These are phyloP conservation scores for Vitis riparia DNA, from an alignment of 164 flowering plant genomes.

Conservation along the genomic window DNA sequence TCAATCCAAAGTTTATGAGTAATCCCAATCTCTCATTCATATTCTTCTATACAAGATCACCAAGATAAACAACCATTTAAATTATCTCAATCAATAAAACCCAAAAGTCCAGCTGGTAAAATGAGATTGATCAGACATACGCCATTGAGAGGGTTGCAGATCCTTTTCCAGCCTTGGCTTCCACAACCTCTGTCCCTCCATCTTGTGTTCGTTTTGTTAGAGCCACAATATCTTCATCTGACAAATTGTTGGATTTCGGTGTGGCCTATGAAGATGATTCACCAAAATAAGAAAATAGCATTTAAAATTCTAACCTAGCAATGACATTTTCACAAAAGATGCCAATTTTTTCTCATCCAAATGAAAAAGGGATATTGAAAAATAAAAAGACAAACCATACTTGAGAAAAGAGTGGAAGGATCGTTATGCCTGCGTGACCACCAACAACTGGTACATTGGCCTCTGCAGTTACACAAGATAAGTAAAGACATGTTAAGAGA, in stretches of 20 bases:
- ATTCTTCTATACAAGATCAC: too few species aligned
- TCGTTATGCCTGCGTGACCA: slow-evolving; percentile 97
- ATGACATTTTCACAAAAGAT: neutral
- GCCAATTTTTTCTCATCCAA: too few species aligned
- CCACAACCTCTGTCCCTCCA: slow-evolving; percentile 98
- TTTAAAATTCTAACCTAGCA: neutral
- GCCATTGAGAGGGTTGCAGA: slow-evolving; percentile 99
- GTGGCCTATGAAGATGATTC: slow-evolving; percentile 52
- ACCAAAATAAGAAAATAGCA: neutral
- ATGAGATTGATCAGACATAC: slow-evolving; percentile 45
- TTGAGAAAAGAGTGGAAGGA: slow-evolving; percentile 94
- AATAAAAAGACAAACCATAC: slow-evolving; percentile 28
- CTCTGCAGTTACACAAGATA: slow-evolving; percentile 34
- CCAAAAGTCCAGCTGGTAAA: too few species aligned
- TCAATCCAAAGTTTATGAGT: too few species aligned
- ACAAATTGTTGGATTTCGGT: slow-evolving; percentile 62
- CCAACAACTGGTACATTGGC: slow-evolving; percentile 97
- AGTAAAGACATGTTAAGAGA: too few species aligned
- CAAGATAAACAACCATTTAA: too few species aligned
- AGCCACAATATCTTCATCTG: slow-evolving; percentile 64
- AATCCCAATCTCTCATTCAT: too few species aligned
- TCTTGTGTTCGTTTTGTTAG: slow-evolving; percentile 90
- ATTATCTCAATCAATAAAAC: too few species aligned
- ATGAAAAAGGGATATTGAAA: too few species aligned
- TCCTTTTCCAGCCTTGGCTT: slow-evolving; percentile 99